Evolutionary conservation across 331 rosid species (phyloP).

Genomic region (Acacia pycnantha): DNA sequence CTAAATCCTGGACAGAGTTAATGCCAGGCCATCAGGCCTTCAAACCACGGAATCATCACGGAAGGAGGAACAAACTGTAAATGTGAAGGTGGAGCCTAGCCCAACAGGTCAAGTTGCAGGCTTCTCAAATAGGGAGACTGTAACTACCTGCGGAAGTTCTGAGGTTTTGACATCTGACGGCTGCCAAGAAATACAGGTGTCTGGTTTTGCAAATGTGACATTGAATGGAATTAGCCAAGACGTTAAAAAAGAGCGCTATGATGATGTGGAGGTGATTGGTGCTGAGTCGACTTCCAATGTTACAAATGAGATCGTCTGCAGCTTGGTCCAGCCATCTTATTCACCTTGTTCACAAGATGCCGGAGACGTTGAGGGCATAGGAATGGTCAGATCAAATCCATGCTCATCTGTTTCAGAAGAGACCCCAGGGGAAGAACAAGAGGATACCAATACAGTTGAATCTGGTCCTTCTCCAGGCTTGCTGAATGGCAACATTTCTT

Average conservation of each 20-base stretch:
- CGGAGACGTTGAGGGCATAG: conserved; percentile 16
- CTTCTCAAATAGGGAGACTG: conserved; percentile 20
- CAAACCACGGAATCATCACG: conserved; percentile 42
- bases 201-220: conserved; percentile 24
- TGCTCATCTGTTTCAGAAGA: conserved; percentile 24
- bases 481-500: conserved; percentile 35
- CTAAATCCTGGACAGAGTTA: conserved; percentile 49
- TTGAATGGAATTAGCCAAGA: conserved; percentile 24
- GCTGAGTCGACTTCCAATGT: conserved; percentile 21
- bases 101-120: conserved; percentile 34
- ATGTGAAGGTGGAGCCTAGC: conserved; percentile 34
- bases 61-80: conserved; percentile 39
- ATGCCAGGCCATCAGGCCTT: conserved; percentile 58
- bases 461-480: conserved; percentile 19
- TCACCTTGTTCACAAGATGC: conserved; percentile 15
- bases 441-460: conserved; percentile 14
- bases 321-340: conserved; percentile 22
- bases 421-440: conserved; percentile 16
- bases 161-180: conserved; percentile 26
- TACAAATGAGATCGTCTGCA: conserved; percentile 28
- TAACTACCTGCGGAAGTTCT: conserved; percentile 4
- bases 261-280: conserved; percentile 20
- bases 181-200: conserved; percentile 24
- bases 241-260: conserved; percentile 18
- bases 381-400: neutral